Evolutionary conservation across 2,329 filamentous ascomycete genomes (phyloP), one percentile per base, ranked within the genome.

Genomic region (Colletotrichum plurivorum): DNA sequence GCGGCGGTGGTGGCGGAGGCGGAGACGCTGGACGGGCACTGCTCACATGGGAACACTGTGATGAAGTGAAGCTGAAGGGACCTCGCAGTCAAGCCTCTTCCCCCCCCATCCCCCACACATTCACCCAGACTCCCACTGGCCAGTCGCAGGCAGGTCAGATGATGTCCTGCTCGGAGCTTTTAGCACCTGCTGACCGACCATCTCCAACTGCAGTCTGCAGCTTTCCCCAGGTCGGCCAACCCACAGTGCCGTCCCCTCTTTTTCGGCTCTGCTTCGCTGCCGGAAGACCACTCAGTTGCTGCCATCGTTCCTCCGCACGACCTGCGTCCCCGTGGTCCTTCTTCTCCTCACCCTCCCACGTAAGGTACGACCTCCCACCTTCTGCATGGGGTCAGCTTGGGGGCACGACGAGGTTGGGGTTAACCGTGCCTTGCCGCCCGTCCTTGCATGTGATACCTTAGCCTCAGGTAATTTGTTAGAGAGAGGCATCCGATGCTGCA

Each of bases 171-270:
- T 62, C 51, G 67, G 67, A 67, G 45, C 62, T 61, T 69, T 61
- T 52, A 67, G 51, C 67, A 69, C 67, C 67, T 69, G 67, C 67
- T 69, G 67, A 69, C 63, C 67, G 67, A 69, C 41, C 31, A 61
- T 67, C 67, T 69, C 18, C 54, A 36, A 64, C 54, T 49, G 46
- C 36, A 41, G 18, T 8, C 53, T 61, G 41, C 41, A 15, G 16
- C 41, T 43, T 63, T 31, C 59, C 59, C 59, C 52, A 67, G 64
- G 22, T 22, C 52, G 64, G 64, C 52, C 57, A 63, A 15, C 31
- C 20, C 41, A 54, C 65, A 65, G 49, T 61, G 55, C 66, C 66
- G 62, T 69, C 66, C 55, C 62, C 62, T 61, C 62, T 69, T 66
- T 36, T 69, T 60, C 48, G 62, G 31, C 43, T 39, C 49, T 58